Evolutionary conservation across 768 basidiomycete species (phyloP), one percentile per base, ranked within the genome.

Genomic region (Sistotremastrum suecicum): DNA sequence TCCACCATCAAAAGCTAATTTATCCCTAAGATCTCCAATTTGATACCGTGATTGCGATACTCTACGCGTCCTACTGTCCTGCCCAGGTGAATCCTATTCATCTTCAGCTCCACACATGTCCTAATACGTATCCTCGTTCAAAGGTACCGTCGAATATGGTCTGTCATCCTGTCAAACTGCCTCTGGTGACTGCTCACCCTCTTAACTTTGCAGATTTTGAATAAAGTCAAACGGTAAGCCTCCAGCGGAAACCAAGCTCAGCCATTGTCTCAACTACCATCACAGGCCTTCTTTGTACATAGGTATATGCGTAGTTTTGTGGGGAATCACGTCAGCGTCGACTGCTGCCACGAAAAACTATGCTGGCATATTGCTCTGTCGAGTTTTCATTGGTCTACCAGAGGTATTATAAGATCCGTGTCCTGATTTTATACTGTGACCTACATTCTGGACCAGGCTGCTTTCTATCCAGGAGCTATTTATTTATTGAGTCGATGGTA

Each of bases 281-380:
- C 37, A 20, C 45, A 79, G 78, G 38, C 80, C 80, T 4, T 75
- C 78, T 0, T 56, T 70, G 35, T 80, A 77, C 55, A 79, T 83
- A 5, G 74, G 76, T 1, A 50, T 56, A 28, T 80, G 78, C 46
- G 74, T 80, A 7, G 61, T 76, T 20, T 50, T 68, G 3, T 83
- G 80, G 79, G 79, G 80, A 3, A 42, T 78, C 10, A 76, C 74
- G 3, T 80, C 78, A 43, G 65, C 72, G 3, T 54, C 80, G 40
- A 82, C 79, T 12, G 81, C 79, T 8, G 77, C 74, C 5, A 75
- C 78, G 0, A 65, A 64, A 42, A 70, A 69, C 55, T 78, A 72
- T 50, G 54, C 64, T 10, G 77, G 76, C 0, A 72, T 80, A 20
- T 47, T 79, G 11, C 62, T 66, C 8, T 77, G 75, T 49, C 69